Evolutionary conservation across 768 basidiomycete species (phyloP), one percentile per base, ranked within the genome.

Genomic region (Psilocybe sp.): DNA sequence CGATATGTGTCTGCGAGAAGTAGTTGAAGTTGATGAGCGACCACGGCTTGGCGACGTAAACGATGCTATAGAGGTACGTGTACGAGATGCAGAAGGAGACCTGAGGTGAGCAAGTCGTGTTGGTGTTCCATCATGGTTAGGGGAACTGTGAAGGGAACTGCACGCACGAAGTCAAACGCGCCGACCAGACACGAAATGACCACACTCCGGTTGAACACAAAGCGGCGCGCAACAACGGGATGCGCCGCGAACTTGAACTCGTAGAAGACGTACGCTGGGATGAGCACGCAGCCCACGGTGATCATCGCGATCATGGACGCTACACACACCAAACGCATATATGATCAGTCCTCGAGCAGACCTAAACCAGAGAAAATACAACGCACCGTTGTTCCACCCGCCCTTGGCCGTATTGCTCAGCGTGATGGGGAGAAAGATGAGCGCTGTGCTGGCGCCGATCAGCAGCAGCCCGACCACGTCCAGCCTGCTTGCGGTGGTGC

Each of bases 61-160:
- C 75, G 63, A 82, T 87, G 1, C 84, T 85, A 69, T 81, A 90
- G 14, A 88, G 78, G 60, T 89, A 89, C 9, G 84, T 82, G 65
- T 70, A 85, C 0, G 86, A 83, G 40, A 91, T 73, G 70, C 79
- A 84, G 68, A 79, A 84, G 2, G 82, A 81, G 57, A 80, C 58
- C 82, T 84, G 47, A 7, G 44, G 23, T 7, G n/a, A n/a, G n/a
- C n/a, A n/a, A n/a, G n/a, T n/a, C n/a, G n/a, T n/a, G n/a, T n/a
- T n/a, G n/a, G n/a, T n/a, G n/a, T n/a, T n/a, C n/a, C n/a, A n/a
- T n/a, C n/a, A n/a, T n/a, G n/a, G n/a, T n/a, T n/a, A n/a, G 23
- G 23, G 7, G 7, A 28, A 28, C 23, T 4, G 7, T 28, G 23
- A 28, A 28, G 7, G 23, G 23, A n/a, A n/a, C n/a, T n/a, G 12